Base-by-base conservation (phyloP, 768 basidiomycete genomes). In the Ramaria sp. region DNA sequence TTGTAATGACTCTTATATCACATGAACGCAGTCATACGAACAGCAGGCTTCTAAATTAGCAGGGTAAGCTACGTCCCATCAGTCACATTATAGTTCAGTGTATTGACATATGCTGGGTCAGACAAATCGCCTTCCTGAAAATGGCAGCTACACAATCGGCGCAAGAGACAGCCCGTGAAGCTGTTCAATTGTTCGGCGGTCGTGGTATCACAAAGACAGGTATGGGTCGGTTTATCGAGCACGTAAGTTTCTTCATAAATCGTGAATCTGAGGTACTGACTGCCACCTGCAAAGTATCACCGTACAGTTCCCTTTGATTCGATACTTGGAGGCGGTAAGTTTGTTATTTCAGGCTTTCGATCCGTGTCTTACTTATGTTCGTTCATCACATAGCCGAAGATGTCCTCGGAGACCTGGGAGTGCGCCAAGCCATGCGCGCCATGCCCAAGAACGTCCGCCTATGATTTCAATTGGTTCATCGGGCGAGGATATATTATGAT, bases 151-250 rank as follows among this genome's bases (percentile, higher is more conserved):
- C 91, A 3, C 75, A 79, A 34, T 77, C 77, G 15, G 87, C 85
- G 0, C 86, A 88, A 62, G 82, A 87, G 37, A 88, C 88, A 16
- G 85, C 88, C 15, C 75, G 78, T 56, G 89, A 92, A 61, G 88
- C 90, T 16, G 86, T 91, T 3, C 84, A 85, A 73, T 78, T 91
- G 58, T 91, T 90, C 59, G 88, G 90, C 59, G 91, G 90, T 8
- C 78, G 91, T 53, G 90, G 86, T 47, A 79, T 93, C 56, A 91
- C 91, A 25, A 75, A 77, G 65, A 79, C 79, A 13, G 88, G 89
- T 28, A 88, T 90, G 85, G 88, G 88, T 37, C 72, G 71, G 52
- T 76, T 75, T 61, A 78, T 88, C 48, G 88, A 91, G 67, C 84
- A 87, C 61, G 60, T 60, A 37, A 45, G 60, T 56, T 13, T 34